phyloP scores from a whole-genome alignment of 305 asterid genomes.

The Caryopteris hybrid region DNA sequence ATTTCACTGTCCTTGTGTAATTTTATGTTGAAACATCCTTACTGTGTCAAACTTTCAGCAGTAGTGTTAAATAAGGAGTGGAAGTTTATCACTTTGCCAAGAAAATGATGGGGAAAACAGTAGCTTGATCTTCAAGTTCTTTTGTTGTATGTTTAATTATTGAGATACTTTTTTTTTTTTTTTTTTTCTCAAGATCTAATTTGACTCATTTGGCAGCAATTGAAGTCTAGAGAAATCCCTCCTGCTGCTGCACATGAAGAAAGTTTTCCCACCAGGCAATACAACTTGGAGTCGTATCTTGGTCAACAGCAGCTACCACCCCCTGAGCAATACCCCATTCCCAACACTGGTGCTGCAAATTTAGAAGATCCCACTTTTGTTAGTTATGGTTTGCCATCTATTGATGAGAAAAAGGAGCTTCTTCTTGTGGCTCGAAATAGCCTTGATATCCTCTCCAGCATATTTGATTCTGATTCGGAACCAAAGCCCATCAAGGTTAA shows the following conservation, averaged over 20 bases:
- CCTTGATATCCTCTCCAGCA: slow-evolving; percentile 81
- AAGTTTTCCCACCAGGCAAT: slow-evolving; percentile 29
- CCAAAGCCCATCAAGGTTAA: slow-evolving; percentile 66
- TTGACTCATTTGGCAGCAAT: slow-evolving; percentile 37
- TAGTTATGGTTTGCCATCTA: slow-evolving; percentile 44
- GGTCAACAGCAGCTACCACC: slow-evolving; percentile 51
- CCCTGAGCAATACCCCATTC: slow-evolving; percentile 61
- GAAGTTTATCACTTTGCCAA: not conserved
- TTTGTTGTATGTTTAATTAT: not conserved
- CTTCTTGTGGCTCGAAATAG: slow-evolving; percentile 73
- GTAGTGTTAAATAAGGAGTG: not conserved
- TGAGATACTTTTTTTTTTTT: not conserved
- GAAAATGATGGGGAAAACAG: not conserved
- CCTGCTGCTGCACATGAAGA: slow-evolving; percentile 34
- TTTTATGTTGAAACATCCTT: not conserved
- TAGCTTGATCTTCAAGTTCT: not conserved
- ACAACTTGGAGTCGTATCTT: slow-evolving; percentile 60
- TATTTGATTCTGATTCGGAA: slow-evolving; percentile 66
- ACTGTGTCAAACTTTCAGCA: not conserved
- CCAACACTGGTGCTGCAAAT: slow-evolving; percentile 36
- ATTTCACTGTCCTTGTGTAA: slow-evolving; percentile 2
- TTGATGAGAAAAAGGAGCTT: slow-evolving; percentile 68
- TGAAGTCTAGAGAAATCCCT: slow-evolving; percentile 59
- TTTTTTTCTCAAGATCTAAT: slow-evolving; percentile 18
- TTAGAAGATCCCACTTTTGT: slow-evolving; percentile 34